Evolutionary conservation across 176 grass and related monocot genomes (phyloP), one percentile per base, ranked within the genome.

Genomic region (Olyra latifolia): DNA sequence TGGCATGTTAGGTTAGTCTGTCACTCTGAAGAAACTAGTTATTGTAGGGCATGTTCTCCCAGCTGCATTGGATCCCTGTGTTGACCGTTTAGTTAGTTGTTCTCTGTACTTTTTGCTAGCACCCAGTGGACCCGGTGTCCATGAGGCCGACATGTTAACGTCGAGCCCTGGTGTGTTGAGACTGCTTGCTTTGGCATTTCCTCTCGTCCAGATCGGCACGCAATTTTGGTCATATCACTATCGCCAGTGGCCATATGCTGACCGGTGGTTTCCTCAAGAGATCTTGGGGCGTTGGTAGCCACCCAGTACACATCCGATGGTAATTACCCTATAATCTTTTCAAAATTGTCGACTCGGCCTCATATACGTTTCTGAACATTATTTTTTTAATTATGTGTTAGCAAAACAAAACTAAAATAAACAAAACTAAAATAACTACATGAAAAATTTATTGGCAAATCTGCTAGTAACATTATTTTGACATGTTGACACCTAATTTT

Each of bases 41-140:
- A 48, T 53, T n/a, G 46, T n/a, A n/a, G 48, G 35, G 42, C 66
- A 53, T 38, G 59, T 22, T 6, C 16, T 69, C 23, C 7, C n/a
- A 58, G 28, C 5, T 20, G 59, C 60, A 56, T 79, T 29, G 44
- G 57, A 72, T 64, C 49, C 66, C 83, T 72, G 38, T 54, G 67
- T 75, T 69, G 81, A 84, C 87, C 69, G 82, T 75, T 80, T 80
- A 63, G 76, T 89, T 84, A 25, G 81, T 89, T 89, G 81, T n/a
- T 75, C 14, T 25, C 48, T 54, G 16, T 75, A 49, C 66, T 56
- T 47, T 64, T 65, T 8, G 2, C 10, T 8, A 23, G 13, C 56
- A 27, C 30, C 48, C 71, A 25, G 64, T 89, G 87, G 82, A 65
- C 76, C 76, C 57, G 54, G 76, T 41, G 5, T 43, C 68, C 87